Evolutionary conservation across 805 yeast genomes (phyloP).

Genomic region (Yarrowia deformans): DNA sequence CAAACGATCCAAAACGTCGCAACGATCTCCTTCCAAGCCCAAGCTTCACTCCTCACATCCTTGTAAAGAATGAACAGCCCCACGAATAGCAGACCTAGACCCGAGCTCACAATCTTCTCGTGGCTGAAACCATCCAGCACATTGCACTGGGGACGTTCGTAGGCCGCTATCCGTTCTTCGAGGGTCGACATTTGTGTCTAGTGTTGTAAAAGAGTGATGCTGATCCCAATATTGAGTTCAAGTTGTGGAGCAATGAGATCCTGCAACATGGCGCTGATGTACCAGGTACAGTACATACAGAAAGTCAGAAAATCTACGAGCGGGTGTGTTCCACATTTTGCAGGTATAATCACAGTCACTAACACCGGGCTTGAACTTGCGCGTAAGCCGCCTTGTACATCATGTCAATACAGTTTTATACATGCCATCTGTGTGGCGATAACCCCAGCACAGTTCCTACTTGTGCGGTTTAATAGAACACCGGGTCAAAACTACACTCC

Average conservation of each 20-base stretch:
- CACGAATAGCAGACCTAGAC: slow-evolving; percentile 1
- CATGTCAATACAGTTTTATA: no score
- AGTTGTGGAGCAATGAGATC: neutral
- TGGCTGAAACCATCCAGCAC: slow-evolving; percentile 6
- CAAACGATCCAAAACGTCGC: neutral
- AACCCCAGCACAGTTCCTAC: no score
- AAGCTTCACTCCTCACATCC: neutral
- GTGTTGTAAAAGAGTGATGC: neutral
- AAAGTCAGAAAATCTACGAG: no score
- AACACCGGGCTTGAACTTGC: no score
- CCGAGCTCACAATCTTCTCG: slow-evolving; percentile 9
- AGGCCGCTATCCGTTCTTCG: slow-evolving; percentile 25
- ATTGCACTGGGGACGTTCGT: slow-evolving; percentile 18
- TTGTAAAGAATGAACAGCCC: slow-evolving; percentile 20
- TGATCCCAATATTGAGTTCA: neutral
- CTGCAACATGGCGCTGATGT: no score
- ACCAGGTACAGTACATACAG: no score
- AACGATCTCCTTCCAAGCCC: slow-evolving; percentile 7
- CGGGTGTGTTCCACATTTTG: no score
- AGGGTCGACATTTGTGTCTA: slow-evolving; percentile 12
- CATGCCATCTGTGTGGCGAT: no score
- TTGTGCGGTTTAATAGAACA: no score
- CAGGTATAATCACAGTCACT: no score
- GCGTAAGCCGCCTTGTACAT: no score
- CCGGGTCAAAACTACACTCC: no score